Base-by-base conservation (phyloP, 2,329 filamentous ascomycete genomes). In the Aspergillus sp. region DNA sequence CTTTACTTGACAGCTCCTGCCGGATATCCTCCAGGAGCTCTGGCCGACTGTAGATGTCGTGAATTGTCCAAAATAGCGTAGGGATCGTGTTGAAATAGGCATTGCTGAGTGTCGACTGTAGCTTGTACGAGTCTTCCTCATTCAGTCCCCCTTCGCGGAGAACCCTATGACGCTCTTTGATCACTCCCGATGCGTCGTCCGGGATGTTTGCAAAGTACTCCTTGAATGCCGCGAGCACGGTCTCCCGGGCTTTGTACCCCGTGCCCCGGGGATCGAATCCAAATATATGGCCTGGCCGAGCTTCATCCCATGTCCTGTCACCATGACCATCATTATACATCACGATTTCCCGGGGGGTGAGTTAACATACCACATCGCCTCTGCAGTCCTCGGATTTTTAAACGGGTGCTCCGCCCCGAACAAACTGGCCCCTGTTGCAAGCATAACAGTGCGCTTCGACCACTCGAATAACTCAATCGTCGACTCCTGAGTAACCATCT, bases 41-140 rank as follows among this genome's bases (percentile, higher is more conserved):
- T 0, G 76, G 73, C 1, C 75, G 70, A 5, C 75, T 75, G 64
- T 72, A 79, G 7, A 82, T 63, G 40, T 80, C 73, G 58, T 71
- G 75, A 0, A 82, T 37, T 2, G 75, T 56, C 80, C 80, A 82
- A 66, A 81, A 82, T 0, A 67, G 64, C 0, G 77, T 72, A 0
- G 77, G 76, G 4, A 73, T 66, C 0, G 78, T 77, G 61, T 82
- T 82, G 42, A 72, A 69, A 1, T 79, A 65, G 20, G 77, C 59
- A 0, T 68, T 79, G 6, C 79, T 39, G 1, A 60, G 63, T 48
- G 70, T 66, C 3, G 61, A 41, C 5, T 63, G 61, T 54, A 76
- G 73, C 3, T 66, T 57, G n/a, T 65, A 60, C 0, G 66, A 68
- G 15, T 72, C 66, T 46, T 66, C 58, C 11, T 63, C 5, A 12